These are phyloP conservation scores for Syzygium malaccense DNA, from an alignment of 441 rosid genomes.

Conservation along the genomic window DNA sequence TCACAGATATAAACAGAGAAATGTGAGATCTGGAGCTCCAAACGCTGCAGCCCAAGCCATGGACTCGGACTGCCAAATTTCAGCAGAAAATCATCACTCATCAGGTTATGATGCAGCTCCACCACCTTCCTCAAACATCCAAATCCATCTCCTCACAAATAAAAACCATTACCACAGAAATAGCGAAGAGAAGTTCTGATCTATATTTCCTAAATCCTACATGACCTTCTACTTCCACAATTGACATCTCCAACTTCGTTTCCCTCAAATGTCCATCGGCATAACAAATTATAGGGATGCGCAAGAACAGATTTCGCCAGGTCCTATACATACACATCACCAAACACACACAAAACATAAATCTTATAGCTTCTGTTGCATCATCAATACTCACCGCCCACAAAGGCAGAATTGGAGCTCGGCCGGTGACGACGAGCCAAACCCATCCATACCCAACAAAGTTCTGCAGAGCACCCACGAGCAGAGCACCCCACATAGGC, in stretches of 20 bases:
- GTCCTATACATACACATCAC: background rate
- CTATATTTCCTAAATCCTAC: background rate
- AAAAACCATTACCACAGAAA: background rate
- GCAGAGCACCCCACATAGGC: conserved; percentile 92
- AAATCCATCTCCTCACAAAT: background rate
- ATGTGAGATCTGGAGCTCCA: background rate
- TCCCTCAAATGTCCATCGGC: background rate
- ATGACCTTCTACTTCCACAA: background rate
- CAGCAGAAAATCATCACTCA: background rate
- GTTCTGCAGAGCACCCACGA: conserved; percentile 88
- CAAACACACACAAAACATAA: background rate
- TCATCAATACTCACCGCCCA: conserved; percentile 75
- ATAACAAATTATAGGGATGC: background rate
- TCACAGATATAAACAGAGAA: background rate
- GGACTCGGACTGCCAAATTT: background rate
- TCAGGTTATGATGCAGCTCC: background rate
- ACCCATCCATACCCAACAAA: conserved; percentile 92
- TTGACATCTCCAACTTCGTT: background rate
- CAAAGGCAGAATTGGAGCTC: conserved; percentile 68
- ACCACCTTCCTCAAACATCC: background rate
- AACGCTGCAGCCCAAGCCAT: background rate
- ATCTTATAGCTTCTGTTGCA: background rate
- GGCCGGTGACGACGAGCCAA: conserved; percentile 81
- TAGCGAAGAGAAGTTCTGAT: background rate
- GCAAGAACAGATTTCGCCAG: background rate